Evolutionary conservation across 768 basidiomycete species (phyloP).

Genomic region (Hortiboletus campestris): DNA sequence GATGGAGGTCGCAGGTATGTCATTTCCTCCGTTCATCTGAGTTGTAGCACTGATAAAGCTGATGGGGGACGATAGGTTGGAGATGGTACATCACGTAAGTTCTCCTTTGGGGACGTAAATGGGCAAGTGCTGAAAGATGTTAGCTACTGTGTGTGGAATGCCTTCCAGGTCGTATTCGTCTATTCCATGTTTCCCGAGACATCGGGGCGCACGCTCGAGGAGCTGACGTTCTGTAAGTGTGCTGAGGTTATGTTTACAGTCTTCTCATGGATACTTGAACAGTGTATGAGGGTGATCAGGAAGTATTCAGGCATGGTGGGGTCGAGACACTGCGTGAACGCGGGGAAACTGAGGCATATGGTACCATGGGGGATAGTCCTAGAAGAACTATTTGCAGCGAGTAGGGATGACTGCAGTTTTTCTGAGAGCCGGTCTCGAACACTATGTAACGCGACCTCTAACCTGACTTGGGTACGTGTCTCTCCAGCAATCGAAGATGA

Average conservation of each 20-base stretch:
- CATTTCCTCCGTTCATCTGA: not conserved
- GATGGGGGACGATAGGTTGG: slow-evolving; percentile 3
- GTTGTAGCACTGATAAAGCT: not conserved
- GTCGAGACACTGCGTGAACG: not conserved
- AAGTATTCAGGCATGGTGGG: not conserved
- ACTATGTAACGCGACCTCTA: too few relatives aligned
- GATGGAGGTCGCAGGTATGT: not conserved
- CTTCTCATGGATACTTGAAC: not conserved
- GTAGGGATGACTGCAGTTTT: not conserved
- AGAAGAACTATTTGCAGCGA: not conserved
- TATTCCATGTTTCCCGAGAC: slow-evolving; percentile 18
- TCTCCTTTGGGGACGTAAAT: too few relatives aligned
- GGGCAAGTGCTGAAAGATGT: not conserved
- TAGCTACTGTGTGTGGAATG: slow-evolving; percentile 2
- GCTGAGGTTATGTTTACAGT: not conserved
- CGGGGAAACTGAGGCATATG: not conserved
- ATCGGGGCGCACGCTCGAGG: slow-evolving; percentile 11
- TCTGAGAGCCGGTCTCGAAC: too few relatives aligned
- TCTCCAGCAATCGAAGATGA: too few relatives aligned
- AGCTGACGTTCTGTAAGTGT: slow-evolving; percentile 14
- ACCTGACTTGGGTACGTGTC: too few relatives aligned
- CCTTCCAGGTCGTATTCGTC: slow-evolving; percentile 13
- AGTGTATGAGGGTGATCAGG: slow-evolving; percentile 5
- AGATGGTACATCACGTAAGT: slow-evolving; percentile 12
- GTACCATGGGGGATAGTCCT: not conserved